phyloP scores from a whole-genome alignment of 192 early-diverging fungal species.

The Gigaspora rosea region DNA sequence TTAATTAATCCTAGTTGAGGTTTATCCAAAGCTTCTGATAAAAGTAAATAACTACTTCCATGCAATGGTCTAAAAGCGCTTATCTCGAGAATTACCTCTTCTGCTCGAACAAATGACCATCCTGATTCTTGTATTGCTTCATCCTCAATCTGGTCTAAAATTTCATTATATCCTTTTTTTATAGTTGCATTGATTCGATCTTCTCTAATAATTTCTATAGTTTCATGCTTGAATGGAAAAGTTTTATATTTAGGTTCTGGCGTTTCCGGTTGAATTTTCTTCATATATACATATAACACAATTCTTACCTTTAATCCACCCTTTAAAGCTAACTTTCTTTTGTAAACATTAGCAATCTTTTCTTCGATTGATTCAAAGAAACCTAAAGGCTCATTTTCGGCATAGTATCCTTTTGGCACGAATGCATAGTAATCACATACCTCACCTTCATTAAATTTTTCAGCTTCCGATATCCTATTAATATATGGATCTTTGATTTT shows the following conservation, averaged over 20 bases:
- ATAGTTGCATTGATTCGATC: background rate
- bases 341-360: slow-evolving; percentile 9
- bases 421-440: too few relatives aligned
- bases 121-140: background rate
- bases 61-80: background rate
- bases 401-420: background rate
- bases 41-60: background rate
- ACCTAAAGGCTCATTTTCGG: background rate
- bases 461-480: too few relatives aligned
- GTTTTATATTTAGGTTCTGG: slow-evolving; percentile 15
- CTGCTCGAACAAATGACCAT: background rate
- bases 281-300: background rate
- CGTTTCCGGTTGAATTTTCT: background rate
- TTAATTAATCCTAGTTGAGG: slow-evolving; percentile 22
- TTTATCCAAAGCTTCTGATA: background rate
- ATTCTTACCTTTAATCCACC: slow-evolving; percentile 5
- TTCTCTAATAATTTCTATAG: background rate
- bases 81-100: background rate
- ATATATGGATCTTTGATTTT: too few relatives aligned
- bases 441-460: too few relatives aligned
- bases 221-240: slow-evolving; percentile 3
- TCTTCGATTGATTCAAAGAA: slow-evolving; percentile 20
- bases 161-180: background rate
- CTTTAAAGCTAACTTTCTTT: background rate
- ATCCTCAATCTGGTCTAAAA: background rate